Conservation (phyloP, 2,329 filamentous ascomycete species). For the Immersiporthe knoxdaviesiana region DNA sequence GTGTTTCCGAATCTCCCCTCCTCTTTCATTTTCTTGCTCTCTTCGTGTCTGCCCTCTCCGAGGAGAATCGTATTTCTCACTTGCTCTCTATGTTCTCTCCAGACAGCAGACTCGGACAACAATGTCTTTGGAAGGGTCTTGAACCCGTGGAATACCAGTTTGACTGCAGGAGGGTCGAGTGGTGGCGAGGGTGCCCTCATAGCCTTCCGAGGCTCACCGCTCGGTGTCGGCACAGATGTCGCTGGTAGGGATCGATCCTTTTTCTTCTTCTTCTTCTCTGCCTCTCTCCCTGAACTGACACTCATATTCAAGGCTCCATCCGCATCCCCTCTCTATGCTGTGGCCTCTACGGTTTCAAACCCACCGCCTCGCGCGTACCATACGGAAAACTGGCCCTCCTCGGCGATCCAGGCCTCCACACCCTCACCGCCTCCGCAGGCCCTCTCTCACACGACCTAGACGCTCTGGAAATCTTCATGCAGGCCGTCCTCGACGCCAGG, state of each 20-base stretch:
- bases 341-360: conserved; percentile 31
- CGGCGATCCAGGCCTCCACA: conserved; percentile 25
- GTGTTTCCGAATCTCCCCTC: too few relatives aligned
- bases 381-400: conserved; percentile 27
- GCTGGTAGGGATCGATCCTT: conserved; percentile 18
- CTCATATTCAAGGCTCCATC: conserved; percentile 26
- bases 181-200: conserved; percentile 31
- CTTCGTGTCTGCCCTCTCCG: too few relatives aligned
- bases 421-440: conserved; percentile 25
- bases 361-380: conserved; percentile 24
- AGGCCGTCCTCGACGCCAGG: conserved; percentile 27
- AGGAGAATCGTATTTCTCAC: too few relatives aligned
- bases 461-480: conserved; percentile 25
- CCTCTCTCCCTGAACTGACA: neutral
- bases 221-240: conserved; percentile 31
- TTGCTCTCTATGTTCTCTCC: too few relatives aligned
- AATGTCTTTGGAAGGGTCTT: conserved; percentile 26
- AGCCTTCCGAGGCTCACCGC: conserved; percentile 30
- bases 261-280: neutral
- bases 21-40: too few relatives aligned
- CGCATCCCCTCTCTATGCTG: conserved; percentile 31
- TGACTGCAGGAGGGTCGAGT: conserved; percentile 30
- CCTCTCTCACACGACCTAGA: conserved; percentile 29
- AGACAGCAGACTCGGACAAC: conserved; percentile 30
- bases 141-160: conserved; percentile 28